Percentiles rank a stretch among this genome's conserved stretches.
phyloP scores from a whole-genome alignment of 345 rosid genomes.

The Theobroma cacao region DNA sequence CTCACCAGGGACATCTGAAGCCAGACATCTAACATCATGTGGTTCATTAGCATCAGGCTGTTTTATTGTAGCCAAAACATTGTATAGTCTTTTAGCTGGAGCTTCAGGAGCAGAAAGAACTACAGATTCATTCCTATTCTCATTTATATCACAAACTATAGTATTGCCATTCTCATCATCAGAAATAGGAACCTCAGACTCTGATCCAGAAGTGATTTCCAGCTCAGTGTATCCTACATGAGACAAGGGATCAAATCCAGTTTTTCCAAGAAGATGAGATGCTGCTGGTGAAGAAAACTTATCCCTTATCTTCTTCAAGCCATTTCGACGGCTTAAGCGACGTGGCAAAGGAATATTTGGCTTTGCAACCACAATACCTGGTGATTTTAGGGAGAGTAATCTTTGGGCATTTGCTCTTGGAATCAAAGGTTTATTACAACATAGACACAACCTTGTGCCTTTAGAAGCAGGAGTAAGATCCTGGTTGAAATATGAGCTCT shows the following conservation, averaged over 20 bases:
- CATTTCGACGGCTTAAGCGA: conserved; percentile 25
- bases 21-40: conserved; percentile 15
- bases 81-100: conserved; percentile 15
- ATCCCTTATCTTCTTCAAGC: conserved; percentile 40
- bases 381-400: conserved; percentile 29
- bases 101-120: conserved; percentile 23
- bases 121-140: conserved; percentile 29
- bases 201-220: conserved; percentile 48
- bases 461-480: conserved; percentile 23
- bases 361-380: conserved; percentile 17
- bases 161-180: conserved; percentile 37
- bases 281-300: conserved; percentile 26
- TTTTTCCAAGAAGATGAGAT: conserved; percentile 22
- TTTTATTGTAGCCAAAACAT: conserved; percentile 10
- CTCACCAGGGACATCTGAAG: conserved; percentile 9
- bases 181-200: conserved; percentile 50
- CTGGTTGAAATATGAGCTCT: conserved; percentile 24
- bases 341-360: conserved; percentile 36
- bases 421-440: conserved; percentile 58
- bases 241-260: conserved; percentile 41
- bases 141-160: conserved; percentile 18
- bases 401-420: conserved; percentile 39
- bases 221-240: conserved; percentile 53
- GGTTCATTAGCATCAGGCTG: conserved; percentile 17
- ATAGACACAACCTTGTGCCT: conserved; percentile 44